Percentiles rank a stretch among this genome's conserved stretches.
Evolutionary conservation across 768 basidiomycete species (phyloP).

Genomic region (Suillus clintonianus): DNA sequence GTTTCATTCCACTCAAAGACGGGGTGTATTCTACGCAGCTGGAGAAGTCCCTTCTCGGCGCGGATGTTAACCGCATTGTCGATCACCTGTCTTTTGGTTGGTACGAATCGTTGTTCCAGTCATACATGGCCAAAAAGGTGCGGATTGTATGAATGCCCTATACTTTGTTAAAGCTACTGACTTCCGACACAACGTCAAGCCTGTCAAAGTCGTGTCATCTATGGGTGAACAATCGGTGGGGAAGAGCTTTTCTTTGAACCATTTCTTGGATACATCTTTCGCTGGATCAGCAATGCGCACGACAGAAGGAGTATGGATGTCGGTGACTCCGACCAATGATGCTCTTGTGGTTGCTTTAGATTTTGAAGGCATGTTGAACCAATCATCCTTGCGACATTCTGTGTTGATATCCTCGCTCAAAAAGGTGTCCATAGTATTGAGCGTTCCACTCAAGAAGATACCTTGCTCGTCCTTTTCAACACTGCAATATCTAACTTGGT

Average conservation of each 20-base stretch:
- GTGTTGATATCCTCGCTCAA: not conserved
- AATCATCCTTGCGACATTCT: slow-evolving; percentile 4
- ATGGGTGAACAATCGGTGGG: slow-evolving; percentile 73
- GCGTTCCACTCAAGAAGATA: slow-evolving; percentile 63
- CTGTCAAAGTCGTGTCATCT: slow-evolving; percentile 66
- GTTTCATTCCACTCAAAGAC: slow-evolving; percentile 63
- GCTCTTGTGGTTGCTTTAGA: slow-evolving; percentile 58
- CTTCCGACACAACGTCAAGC: slow-evolving; percentile 33
- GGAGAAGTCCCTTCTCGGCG: slow-evolving; percentile 57
- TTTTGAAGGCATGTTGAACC: slow-evolving; percentile 50
- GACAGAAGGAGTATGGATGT: slow-evolving; percentile 71
- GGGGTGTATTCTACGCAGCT: slow-evolving; percentile 50
- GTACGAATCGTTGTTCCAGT: slow-evolving; percentile 66
- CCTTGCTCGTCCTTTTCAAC: slow-evolving; percentile 63
- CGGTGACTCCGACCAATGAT: slow-evolving; percentile 59
- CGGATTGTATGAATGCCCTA: not conserved
- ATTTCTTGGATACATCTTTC: slow-evolving; percentile 64
- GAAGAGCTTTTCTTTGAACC: slow-evolving; percentile 60
- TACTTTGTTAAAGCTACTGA: not conserved
- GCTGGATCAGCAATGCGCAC: slow-evolving; percentile 69
- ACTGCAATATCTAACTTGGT: slow-evolving; percentile 67
- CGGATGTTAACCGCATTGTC: slow-evolving; percentile 56
- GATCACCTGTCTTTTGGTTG: slow-evolving; percentile 59
- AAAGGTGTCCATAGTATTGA: slow-evolving; percentile 64
- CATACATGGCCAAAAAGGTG: slow-evolving; percentile 61